Evolutionary conservation across 139 green algal genomes (phyloP).

Genomic region (Coelastrella sp.): DNA sequence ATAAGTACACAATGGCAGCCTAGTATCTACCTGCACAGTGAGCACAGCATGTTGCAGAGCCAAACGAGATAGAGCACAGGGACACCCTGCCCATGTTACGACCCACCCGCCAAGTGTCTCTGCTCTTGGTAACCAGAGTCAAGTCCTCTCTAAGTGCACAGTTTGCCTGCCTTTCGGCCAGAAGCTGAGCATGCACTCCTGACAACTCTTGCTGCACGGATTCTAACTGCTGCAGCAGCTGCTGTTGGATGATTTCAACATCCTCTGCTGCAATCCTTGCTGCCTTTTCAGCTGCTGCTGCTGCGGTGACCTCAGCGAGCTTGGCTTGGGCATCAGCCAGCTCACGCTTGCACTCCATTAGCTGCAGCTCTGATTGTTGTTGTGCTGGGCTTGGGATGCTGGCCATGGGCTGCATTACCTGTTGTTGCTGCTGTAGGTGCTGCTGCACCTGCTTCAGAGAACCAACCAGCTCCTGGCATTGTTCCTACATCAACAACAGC

Average conservation of each 20-base stretch:
- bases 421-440: slow-evolving; percentile 21
- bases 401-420: background rate
- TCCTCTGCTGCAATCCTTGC: slow-evolving; percentile 27
- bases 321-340: background rate
- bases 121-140: slow-evolving; percentile 5
- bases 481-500: slow-evolving; percentile 7
- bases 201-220: background rate
- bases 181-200: slow-evolving; percentile 19
- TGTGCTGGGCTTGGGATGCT: background rate
- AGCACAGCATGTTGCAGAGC: too few relatives aligned
- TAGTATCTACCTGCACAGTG: too few relatives aligned
- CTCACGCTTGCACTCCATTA: background rate
- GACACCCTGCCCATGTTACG: too few relatives aligned
- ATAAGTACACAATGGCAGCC: too few relatives aligned
- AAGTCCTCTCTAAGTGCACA: slow-evolving; percentile 10
- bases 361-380: background rate
- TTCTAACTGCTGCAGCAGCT: background rate
- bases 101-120: slow-evolving; percentile 43
- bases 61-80: too few relatives aligned
- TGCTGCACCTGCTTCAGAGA: slow-evolving; percentile 24
- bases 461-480: background rate
- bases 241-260: background rate
- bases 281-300: background rate
- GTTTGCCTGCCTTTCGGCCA: background rate
- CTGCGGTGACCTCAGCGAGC: background rate